phyloP scores from a whole-genome alignment of 805 yeast genomes.

The Ogataea naganishii region DNA sequence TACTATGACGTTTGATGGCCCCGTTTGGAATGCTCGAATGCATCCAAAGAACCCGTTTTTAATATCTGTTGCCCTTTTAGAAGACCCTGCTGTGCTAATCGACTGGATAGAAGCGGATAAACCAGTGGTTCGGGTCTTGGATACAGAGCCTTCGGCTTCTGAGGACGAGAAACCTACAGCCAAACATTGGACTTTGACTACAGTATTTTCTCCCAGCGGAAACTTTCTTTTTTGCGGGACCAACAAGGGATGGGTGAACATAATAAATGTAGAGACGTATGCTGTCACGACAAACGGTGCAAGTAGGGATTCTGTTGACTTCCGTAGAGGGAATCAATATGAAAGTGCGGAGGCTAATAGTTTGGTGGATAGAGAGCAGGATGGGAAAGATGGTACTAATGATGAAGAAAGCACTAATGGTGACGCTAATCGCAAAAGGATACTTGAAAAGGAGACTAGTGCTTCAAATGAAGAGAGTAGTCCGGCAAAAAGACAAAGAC shows the following conservation, averaged over 20 bases:
- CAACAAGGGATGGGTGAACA: slow-evolving; percentile 66
- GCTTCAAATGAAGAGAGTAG: too few species aligned
- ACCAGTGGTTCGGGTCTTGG: slow-evolving; percentile 5
- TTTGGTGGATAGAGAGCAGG: too few species aligned
- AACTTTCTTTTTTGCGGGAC: slow-evolving; percentile 64
- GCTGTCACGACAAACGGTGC: too few species aligned
- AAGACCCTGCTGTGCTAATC: slow-evolving; percentile 49
- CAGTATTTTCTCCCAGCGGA: slow-evolving; percentile 45
- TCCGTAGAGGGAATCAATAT: slow-evolving; percentile 24
- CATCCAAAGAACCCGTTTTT: slow-evolving; percentile 37
- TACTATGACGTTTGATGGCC: slow-evolving; percentile 49
- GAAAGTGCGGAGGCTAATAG: too few species aligned
- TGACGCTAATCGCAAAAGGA: too few species aligned
- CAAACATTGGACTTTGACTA: slow-evolving; percentile 39
- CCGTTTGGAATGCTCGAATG: slow-evolving; percentile 62
- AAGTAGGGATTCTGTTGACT: slow-evolving; percentile 28
- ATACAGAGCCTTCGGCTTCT: slow-evolving; percentile 11
- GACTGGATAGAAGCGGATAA: slow-evolving; percentile 22
- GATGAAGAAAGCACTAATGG: too few species aligned
- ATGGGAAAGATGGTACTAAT: too few species aligned
- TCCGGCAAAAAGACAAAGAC: too few species aligned
- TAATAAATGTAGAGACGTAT: slow-evolving; percentile 24
- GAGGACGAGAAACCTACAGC: slow-evolving; percentile 5
- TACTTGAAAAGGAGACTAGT: too few species aligned
- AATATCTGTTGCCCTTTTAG: slow-evolving; percentile 59